Conservation (phyloP, 441 rosid genomes). For the Mallotus japonicus region DNA sequence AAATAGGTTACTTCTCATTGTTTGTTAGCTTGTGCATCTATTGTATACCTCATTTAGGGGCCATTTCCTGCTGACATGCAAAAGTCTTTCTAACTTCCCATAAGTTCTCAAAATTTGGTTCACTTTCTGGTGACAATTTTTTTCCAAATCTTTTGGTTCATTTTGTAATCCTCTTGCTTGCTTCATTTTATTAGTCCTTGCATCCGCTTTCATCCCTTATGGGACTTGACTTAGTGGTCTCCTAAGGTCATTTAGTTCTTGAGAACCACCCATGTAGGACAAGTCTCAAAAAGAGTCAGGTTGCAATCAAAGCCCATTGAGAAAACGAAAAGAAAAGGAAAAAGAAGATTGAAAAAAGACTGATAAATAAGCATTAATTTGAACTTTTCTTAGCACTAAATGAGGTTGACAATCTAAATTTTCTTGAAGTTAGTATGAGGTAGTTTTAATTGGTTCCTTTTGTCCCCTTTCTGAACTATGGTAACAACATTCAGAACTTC, state of each 20-base stretch:
- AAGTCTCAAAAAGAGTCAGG: background rate
- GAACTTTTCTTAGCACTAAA: background rate
- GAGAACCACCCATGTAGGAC: background rate
- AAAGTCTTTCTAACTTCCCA: background rate
- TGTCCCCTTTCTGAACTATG: slow-evolving; percentile 25
- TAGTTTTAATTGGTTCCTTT: slow-evolving; percentile 17
- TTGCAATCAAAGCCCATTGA: background rate
- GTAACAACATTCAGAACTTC: slow-evolving; percentile 56
- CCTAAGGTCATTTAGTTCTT: background rate
- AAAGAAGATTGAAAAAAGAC: background rate
- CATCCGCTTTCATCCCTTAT: background rate
- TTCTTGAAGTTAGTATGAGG: background rate
- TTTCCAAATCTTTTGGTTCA: background rate
- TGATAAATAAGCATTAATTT: background rate
- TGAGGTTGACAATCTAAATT: slow-evolving; percentile 3
- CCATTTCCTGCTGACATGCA: slow-evolving; percentile 2
- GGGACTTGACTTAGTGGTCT: background rate
- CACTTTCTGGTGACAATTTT: background rate
- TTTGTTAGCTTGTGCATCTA: background rate
- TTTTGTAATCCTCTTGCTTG: background rate
- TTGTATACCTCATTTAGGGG: background rate
- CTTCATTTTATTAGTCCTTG: background rate
- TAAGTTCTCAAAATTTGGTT: slow-evolving; percentile 8
- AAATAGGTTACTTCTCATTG: background rate
- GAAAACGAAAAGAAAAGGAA: no score